Conservation (phyloP, 345 rosid species). For the Dipteronia dyeriana region DNA sequence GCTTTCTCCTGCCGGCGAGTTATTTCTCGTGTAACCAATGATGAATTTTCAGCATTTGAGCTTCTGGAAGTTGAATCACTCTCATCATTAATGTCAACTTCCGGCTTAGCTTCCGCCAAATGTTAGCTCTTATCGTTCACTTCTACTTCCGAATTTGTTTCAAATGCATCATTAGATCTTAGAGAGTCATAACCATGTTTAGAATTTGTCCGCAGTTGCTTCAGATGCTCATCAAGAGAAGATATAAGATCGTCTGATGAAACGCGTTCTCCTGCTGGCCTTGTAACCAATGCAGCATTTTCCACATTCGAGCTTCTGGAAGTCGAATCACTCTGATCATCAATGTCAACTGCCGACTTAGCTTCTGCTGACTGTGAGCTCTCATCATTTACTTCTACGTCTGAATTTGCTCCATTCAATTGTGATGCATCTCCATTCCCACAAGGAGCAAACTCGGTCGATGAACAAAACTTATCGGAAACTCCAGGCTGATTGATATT, state of each 20-base stretch:
- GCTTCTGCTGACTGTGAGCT: conserved; percentile 22
- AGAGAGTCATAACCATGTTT: conserved; percentile 12
- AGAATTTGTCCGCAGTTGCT: conserved; percentile 21
- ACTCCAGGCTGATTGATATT: conserved; percentile 21
- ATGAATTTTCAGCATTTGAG: background rate
- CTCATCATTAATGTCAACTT: background rate
- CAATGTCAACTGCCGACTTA: background rate
- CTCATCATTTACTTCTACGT: conserved; percentile 25
- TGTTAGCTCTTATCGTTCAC: conserved; percentile 22
- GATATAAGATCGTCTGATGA: conserved; percentile 15
- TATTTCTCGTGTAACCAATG: background rate
- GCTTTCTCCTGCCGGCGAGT: conserved; percentile 18
- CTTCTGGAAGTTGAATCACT: background rate
- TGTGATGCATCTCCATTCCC: conserved; percentile 30
- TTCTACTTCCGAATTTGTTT: conserved; percentile 23
- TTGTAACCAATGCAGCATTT: background rate
- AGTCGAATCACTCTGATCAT: background rate
- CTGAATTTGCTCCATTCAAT: conserved; percentile 18
- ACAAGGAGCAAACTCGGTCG: conserved; percentile 17
- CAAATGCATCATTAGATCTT: conserved; percentile 35
- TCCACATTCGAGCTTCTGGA: background rate
- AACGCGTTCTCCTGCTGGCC: conserved; percentile 20
- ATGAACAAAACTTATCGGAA: conserved; percentile 19
- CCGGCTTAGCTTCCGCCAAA: conserved; percentile 10
- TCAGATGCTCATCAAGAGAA: conserved; percentile 25